Evolutionary conservation across 768 basidiomycete genomes (phyloP).

Genomic region (Leccinum subgranulosum): DNA sequence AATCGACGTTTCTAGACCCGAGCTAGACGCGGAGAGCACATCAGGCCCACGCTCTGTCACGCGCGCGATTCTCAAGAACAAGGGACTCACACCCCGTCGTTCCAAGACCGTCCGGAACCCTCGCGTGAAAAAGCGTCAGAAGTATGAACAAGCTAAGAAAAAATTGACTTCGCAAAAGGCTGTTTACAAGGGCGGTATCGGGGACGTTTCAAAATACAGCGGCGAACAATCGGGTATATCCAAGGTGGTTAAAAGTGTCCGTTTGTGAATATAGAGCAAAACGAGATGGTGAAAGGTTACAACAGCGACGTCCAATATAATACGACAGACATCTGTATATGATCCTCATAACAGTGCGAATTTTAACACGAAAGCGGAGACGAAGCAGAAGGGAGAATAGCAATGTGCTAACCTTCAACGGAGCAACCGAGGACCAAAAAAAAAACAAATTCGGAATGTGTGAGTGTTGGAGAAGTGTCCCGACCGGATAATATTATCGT

Average conservation of each 20-base stretch:
- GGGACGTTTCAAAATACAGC: constrained; percentile 70
- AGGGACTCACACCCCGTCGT: constrained; percentile 87
- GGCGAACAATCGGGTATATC: constrained; percentile 95
- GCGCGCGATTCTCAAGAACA: constrained; percentile 89
- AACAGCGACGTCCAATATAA: constrained; percentile 10
- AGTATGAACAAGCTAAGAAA: constrained; percentile 94
- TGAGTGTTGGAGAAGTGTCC: constrained; percentile 7
- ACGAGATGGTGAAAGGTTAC: constrained; percentile 10
- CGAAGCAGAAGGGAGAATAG: constrained; percentile 14
- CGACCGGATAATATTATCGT: constrained; percentile 24
- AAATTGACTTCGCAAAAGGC: constrained; percentile 86
- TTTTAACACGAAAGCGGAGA: constrained; percentile 4
- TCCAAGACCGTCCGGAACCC: constrained; percentile 92
- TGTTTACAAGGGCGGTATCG: constrained; percentile 86
- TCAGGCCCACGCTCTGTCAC: constrained; percentile 85
- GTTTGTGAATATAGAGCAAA: constrained; percentile 39
- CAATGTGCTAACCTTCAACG: constrained; percentile 12
- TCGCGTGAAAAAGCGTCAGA: constrained; percentile 93
- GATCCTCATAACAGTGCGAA: constrained; percentile 9
- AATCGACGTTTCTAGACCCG: constrained; percentile 24
- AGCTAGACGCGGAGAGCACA: constrained; percentile 36
- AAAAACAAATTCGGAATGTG: constrained; percentile 1
- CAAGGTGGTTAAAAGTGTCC: constrained; percentile 84
- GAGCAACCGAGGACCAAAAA: constrained; percentile 3
- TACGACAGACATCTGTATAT: constrained; percentile 12